Percentiles rank a stretch among this genome's conserved stretches.
Conservation (phyloP, 495 filamentous ascomycete species). For the Lasiosphaeria hispida region DNA sequence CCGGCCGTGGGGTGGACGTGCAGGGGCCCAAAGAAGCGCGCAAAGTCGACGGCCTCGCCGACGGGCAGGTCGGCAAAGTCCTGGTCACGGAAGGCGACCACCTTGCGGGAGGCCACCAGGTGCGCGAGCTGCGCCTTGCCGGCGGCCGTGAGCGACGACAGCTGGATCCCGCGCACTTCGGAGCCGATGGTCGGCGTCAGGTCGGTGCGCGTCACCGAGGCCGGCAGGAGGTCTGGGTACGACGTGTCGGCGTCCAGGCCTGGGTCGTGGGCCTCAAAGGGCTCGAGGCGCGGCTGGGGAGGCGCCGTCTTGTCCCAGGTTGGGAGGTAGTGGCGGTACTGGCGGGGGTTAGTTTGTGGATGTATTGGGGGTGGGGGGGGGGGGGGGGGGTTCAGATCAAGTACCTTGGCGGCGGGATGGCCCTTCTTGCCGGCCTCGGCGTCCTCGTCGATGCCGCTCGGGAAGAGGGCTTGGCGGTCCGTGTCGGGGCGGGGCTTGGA, state of each 20-base stretch:
- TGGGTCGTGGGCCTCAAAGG: conserved; percentile 69
- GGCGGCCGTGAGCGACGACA: conserved; percentile 60
- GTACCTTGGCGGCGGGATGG: conserved; percentile 42
- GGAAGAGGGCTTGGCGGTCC: conserved; percentile 62
- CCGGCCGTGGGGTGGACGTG: conserved; percentile 83
- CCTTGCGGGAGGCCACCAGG: conserved; percentile 73
- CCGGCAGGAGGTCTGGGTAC: conserved; percentile 65
- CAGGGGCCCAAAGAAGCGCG: conserved; percentile 71
- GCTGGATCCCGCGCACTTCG: conserved; percentile 70
- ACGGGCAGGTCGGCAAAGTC: conserved; percentile 76
- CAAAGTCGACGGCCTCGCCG: conserved; percentile 63
- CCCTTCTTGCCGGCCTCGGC: conserved; percentile 44
- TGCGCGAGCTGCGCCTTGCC: conserved; percentile 81
- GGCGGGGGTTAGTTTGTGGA: conserved; percentile 30
- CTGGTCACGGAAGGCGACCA: conserved; percentile 77
- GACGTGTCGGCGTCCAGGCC: conserved; percentile 67
- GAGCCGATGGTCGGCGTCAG: conserved; percentile 76
- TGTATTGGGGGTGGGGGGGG: not conserved
- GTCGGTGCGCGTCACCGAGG: conserved; percentile 49
- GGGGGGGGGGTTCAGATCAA: not conserved
- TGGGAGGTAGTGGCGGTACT: conserved; percentile 75
- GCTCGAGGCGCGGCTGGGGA: conserved; percentile 64
- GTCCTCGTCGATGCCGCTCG: conserved; percentile 51
- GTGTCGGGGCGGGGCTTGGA: conserved; percentile 39
- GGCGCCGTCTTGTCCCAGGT: conserved; percentile 58